A percentile compares a stretch with the other conserved stretches of the same genome.
Conservation (phyloP, 116 monocot species). For the Cymodocea nodosa region DNA sequence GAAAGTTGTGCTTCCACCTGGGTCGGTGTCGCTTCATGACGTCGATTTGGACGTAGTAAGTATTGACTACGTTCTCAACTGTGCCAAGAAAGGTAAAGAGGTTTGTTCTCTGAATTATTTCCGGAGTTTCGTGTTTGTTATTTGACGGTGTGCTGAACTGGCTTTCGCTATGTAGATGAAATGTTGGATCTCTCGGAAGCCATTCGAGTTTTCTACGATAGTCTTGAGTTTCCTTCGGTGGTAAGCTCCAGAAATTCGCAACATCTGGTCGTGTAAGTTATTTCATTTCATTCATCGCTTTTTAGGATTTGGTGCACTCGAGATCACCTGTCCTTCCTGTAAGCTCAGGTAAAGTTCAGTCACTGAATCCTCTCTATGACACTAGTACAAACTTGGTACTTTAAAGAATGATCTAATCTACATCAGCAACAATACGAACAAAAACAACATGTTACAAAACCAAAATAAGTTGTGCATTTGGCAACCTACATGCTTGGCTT, state of each 20-base stretch:
- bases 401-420: no score
- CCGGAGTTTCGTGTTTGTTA: conserved; percentile 1
- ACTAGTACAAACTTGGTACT: no score
- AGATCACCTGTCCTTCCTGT: no score
- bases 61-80: conserved; percentile 89
- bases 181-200: conserved; percentile 86
- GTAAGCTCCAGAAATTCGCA: conserved; percentile 23
- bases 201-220: conserved; percentile 79
- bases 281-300: neutral
- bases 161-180: conserved; percentile 35
- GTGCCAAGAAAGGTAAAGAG: conserved; percentile 72
- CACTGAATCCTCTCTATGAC: no score
- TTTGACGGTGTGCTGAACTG: neutral
- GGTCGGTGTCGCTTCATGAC: conserved; percentile 70
- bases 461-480: neutral
- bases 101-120: neutral
- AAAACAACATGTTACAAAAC: no score
- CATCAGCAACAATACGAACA: no score
- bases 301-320: no score
- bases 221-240: conserved; percentile 77
- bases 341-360: no score
- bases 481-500: no score
- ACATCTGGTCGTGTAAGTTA: neutral
- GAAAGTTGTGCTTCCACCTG: conserved; percentile 91
- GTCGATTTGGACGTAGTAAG: conserved; percentile 83